Conservation (phyloP, 2,329 filamentous ascomycete species). For the Bipolaris sorokiniana region DNA sequence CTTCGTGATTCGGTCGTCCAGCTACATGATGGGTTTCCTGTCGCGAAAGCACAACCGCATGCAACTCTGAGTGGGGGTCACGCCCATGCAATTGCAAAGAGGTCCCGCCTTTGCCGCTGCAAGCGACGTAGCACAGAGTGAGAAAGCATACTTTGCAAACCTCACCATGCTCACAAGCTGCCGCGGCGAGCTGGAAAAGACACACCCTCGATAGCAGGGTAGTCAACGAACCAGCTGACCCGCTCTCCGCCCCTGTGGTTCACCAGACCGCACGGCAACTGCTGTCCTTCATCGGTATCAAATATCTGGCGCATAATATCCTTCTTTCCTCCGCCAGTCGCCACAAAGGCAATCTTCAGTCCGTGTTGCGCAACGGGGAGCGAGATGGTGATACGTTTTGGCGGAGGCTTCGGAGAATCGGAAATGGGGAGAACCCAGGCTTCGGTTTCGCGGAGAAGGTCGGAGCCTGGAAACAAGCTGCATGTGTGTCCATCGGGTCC, state of each 20-base stretch:
- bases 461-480: constrained; percentile 90
- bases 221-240: constrained; percentile 94
- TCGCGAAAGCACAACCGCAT: constrained; percentile 35
- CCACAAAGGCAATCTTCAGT: constrained; percentile 86
- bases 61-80: constrained; percentile 3
- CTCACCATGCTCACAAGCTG: constrained; percentile 56
- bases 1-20: constrained; percentile 26
- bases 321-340: constrained; percentile 88
- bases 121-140: background rate
- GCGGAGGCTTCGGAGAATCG: constrained; percentile 93
- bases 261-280: constrained; percentile 83
- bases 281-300: constrained; percentile 72
- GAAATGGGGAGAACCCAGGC: constrained; percentile 93
- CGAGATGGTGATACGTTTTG: constrained; percentile 88
- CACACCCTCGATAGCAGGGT: constrained; percentile 83
- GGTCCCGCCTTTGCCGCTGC: background rate
- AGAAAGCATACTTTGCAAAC: background rate
- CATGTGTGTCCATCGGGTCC: constrained; percentile 97
- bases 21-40: constrained; percentile 28
- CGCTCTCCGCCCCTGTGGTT: constrained; percentile 84
- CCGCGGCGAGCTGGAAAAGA: constrained; percentile 75
- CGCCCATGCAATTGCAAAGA: constrained; percentile 8
- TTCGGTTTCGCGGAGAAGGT: constrained; percentile 80
- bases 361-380: constrained; percentile 89
- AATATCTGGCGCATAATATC: constrained; percentile 93